Evolutionary conservation across 106 monocot genomes (phyloP), one percentile per base, ranked within the genome.

Genomic region (Cymbidium sinense): DNA sequence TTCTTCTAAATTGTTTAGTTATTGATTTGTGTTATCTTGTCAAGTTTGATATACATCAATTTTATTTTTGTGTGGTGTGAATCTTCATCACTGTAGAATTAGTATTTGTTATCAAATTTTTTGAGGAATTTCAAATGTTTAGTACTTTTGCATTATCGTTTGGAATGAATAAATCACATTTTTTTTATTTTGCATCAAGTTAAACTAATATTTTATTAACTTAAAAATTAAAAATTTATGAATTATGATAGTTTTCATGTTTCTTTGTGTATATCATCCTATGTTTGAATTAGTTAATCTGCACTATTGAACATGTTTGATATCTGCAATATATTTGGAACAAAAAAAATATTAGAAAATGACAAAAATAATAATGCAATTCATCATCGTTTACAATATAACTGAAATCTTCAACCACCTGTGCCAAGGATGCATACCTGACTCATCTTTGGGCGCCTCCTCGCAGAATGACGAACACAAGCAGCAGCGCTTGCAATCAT

Each of bases 401-500:
- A 39, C 37, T 67, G 31, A 67, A 33, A 67, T 33, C 20, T 58
- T 58, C 29, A 67, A 33, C 15, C 67, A 33, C 12, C 33, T 15
- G 31, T 67, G 67, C 33, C 2, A 67, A 58, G 30, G 15, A 67
- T 67, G 25, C 5, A 43, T 86, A 89, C 96, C 91, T 98, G 96
- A 79, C 96, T 94, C 96, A 94, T 98, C 61, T 90, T 98, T 0
- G 96, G 96, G 55, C 96, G 96, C 30, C 87, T 88, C 81, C 77
- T 87, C 25, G 94, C 94, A 36, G 94, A 98, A 79, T 98, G 96
- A 25, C 91, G 93, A 36, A 98, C 94, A 35, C 82, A 80, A 1
- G 96, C 89, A 74, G 89, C 89, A 12, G 91, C 96, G 35, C 85
- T 84, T 17, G 90, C 90, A 25, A 87, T 85, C 83, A 91, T 79